Percentiles rank a stretch among this genome's conserved stretches.
These are phyloP conservation scores for Achaetomiella virescens DNA, from an alignment of 495 filamentous ascomycete genomes.

Conservation along the genomic window DNA sequence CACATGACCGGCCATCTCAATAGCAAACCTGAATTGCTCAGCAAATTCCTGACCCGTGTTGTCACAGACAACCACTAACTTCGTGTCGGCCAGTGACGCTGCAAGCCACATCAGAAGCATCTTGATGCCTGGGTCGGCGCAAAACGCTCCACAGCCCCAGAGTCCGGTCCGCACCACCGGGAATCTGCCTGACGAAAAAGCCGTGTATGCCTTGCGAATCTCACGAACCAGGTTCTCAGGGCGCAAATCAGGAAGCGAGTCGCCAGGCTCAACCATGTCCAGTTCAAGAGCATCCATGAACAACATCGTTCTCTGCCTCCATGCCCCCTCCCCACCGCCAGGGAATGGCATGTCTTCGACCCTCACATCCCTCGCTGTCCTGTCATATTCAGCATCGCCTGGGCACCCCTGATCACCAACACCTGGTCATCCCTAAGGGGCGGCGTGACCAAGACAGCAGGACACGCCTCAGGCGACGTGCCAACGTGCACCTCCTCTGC, in stretches of 20 bases:
- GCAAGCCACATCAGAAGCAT: slow-evolving; percentile 23
- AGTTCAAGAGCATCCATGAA: slow-evolving; percentile 30
- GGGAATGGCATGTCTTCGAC: slow-evolving; percentile 3
- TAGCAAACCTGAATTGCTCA: neutral
- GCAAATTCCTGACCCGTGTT: neutral
- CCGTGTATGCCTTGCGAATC: slow-evolving; percentile 17
- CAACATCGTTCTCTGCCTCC: slow-evolving; percentile 19
- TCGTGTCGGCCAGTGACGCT: slow-evolving; percentile 17
- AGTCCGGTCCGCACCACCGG: slow-evolving; percentile 15
- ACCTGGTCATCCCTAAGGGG: slow-evolving; percentile 14
- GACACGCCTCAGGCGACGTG: slow-evolving; percentile 22
- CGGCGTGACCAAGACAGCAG: slow-evolving; percentile 23
- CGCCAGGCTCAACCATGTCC: slow-evolving; percentile 13
- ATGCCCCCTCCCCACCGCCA: neutral
- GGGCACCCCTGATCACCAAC: slow-evolving; percentile 14
- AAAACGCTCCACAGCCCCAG: slow-evolving; percentile 28
- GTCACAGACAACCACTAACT: slow-evolving; percentile 18
- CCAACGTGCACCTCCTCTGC: slow-evolving; percentile 24
- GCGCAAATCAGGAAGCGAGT: slow-evolving; percentile 14
- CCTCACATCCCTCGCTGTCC: slow-evolving; percentile 15
- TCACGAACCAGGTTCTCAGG: slow-evolving; percentile 17
- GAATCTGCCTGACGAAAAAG: slow-evolving; percentile 13
- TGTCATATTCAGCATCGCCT: slow-evolving; percentile 16
- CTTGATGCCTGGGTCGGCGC: slow-evolving; percentile 26
- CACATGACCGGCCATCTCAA: neutral